Evolutionary conservation across 495 filamentous ascomycete genomes (phyloP), one percentile per base, ranked within the genome.

Genomic region (Penicillium macrosclerotiorum): DNA sequence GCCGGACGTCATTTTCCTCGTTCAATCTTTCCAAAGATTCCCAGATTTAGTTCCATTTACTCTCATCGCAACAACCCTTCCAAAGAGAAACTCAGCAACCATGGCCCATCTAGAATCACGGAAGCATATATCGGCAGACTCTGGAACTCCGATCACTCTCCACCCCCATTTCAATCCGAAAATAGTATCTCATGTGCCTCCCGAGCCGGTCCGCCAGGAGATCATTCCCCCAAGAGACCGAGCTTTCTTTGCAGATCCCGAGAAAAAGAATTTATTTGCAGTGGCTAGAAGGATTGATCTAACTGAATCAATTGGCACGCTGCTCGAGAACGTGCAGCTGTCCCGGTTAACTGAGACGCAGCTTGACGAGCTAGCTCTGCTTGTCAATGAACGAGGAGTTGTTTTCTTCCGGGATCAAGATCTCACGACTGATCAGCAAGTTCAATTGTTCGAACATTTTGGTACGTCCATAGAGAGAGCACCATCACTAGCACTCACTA

Each of bases 291-390:
- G 44, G 8, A 63, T 69, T 5, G 63, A 74, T 51, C 54, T 80
- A 37, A 80, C 77, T n/a, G 76, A 79, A 53, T 73, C 68, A 13
- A 71, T 74, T 52, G 75, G 75, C 12, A 71, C 72, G 3, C 59
- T 72, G 8, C 54, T 76, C 12, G 60, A 65, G 19, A 63, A 67
- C 30, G 59, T 78, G 30, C 72, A 77, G 52, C 55, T 78, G 8
- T 65, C 63, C 29, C 57, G 60, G 30, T 59, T 78, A 8, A 63
- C 55, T 12, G 49, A 58, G 19, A 30, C 45, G 3, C 64, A 71
- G 45, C 63, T 69, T 11, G 70, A 76, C 49, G 70, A 76, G 33
- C 41, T 76, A 23, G 71, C 72, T 5, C 41, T 74, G 8, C 55
- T 76, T 8, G 69, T 73, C 12, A 69, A 62, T 12, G 59, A 72